Evolutionary conservation across 2,329 filamentous ascomycete species (phyloP), one percentile per base, ranked within the genome.

Genomic region (Colletotrichum sp.): DNA sequence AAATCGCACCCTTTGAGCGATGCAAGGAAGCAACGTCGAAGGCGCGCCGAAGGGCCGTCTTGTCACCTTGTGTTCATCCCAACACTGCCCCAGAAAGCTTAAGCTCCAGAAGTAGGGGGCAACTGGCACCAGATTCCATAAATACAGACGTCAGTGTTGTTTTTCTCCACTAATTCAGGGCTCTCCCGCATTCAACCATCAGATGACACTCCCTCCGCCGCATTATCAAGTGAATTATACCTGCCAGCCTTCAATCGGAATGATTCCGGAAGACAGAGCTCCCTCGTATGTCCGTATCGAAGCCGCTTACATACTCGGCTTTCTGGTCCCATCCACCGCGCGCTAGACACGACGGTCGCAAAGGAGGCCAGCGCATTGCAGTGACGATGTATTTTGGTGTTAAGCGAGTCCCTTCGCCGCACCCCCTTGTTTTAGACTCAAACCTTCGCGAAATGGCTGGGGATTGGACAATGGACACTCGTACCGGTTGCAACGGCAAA

Each of bases 71-170:
- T 52, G 68, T 63, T 70, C 68, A 48, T 70, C 68, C 68, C 57
- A 63, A 70, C 68, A 70, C 57, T 32, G 68, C 57, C 68, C 57
- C 68, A 63, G 57, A 70, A 70, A 63, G 68, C 36, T 63, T 34
- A 48, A 27, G n/a, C 32, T 36, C n/a, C 30, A 63, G 34, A 63
- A 36, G 39, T n/a, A 30, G n/a, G 57, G 68, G 59, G 36, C 57
- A 44, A 32, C 22, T 48, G 27, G 15, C 36, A 48, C 11, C 16
- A 25, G 27, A n/a, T 63, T 70, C 68, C 68, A 70, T 61, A 55
- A 52, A 48, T 70, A 30, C 34, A 55, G 34, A 69, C 55, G 55
- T 69, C 55, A 48, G 32, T 39, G 36, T 34, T 63, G 57, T 27
- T 34, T 36, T 48, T 25, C 34, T 32, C 68, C 68, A 61, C 57